Conservation (phyloP, 345 rosid species). For the Eucalyptus pumila region DNA sequence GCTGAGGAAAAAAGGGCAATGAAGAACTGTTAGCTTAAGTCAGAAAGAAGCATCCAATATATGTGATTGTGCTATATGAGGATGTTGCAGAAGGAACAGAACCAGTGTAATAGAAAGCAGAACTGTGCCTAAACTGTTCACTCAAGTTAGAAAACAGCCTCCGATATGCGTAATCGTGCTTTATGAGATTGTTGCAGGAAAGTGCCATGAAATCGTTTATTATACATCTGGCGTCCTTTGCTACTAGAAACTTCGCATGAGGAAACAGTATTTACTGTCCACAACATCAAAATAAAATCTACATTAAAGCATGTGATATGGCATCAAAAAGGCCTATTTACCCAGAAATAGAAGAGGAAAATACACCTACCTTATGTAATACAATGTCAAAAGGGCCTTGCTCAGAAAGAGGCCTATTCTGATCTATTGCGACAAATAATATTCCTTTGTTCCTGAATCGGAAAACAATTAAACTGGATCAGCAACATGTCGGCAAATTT, state of each 20-base stretch:
- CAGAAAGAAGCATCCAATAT: background rate
- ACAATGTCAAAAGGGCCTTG: conserved; percentile 84
- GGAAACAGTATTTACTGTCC: background rate
- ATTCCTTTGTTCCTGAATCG: conserved; percentile 26
- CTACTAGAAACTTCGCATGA: background rate
- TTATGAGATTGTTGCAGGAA: background rate
- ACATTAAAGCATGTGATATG: background rate
- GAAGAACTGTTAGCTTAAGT: background rate
- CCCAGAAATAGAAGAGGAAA: background rate
- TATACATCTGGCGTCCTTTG: background rate
- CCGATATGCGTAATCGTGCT: background rate
- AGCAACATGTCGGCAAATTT: background rate
- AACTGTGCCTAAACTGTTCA: background rate
- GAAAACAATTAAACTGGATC: background rate
- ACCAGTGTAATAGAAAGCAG: background rate
- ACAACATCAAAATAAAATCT: background rate
- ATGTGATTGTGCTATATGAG: background rate
- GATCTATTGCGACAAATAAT: conserved; percentile 66
- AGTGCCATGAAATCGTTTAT: background rate
- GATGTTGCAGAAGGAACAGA: background rate
- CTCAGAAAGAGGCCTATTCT: conserved; percentile 52
- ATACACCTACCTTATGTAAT: conserved; percentile 48
- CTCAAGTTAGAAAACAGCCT: background rate
- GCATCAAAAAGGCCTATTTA: background rate
- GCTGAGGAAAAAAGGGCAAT: conserved; percentile 17